phyloP scores from a whole-genome alignment of 371 early-diverging fungal genomes.

The Entomophthora muscae region DNA sequence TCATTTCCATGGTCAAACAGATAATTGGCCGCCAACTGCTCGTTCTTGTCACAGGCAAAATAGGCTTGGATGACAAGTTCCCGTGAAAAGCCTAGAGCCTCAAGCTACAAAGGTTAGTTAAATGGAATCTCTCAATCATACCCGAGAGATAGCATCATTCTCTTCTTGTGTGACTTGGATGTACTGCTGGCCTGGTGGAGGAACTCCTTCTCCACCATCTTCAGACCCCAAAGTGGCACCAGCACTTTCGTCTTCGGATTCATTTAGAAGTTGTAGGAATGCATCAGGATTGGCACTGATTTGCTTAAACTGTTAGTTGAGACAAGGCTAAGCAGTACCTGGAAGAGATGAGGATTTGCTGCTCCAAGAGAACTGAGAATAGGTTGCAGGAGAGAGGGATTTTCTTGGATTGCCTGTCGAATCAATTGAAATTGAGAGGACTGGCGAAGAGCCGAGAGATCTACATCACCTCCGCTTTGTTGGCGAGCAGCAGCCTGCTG shows the following conservation, averaged over 20 bases:
- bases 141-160: neutral
- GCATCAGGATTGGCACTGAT: slow-evolving; percentile 61
- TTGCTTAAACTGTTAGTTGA: slow-evolving; percentile 14
- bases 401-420: slow-evolving; percentile 63
- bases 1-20: slow-evolving; percentile 60
- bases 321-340: slow-evolving; percentile 16
- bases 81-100: slow-evolving; percentile 77
- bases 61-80: slow-evolving; percentile 74
- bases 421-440: slow-evolving; percentile 86
- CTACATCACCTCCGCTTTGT: neutral
- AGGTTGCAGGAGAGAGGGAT: slow-evolving; percentile 77
- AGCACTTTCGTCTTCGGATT: slow-evolving; percentile 11
- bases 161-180: neutral
- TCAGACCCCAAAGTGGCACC: slow-evolving; percentile 16
- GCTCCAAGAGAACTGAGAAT: slow-evolving; percentile 66
- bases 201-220: slow-evolving; percentile 12
- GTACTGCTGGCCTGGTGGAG: neutral
- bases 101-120: slow-evolving; percentile 31
- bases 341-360: slow-evolving; percentile 69
- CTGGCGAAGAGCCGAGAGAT: slow-evolving; percentile 7
- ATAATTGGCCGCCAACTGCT: slow-evolving; percentile 91
- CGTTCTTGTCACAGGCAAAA: slow-evolving; percentile 94
- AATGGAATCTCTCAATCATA: neutral
- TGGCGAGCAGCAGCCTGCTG: slow-evolving; percentile 1
- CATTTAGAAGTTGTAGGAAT: slow-evolving; percentile 57